Conservation (phyloP, 345 rosid species). For the Gynandropsis gynandra region DNA sequence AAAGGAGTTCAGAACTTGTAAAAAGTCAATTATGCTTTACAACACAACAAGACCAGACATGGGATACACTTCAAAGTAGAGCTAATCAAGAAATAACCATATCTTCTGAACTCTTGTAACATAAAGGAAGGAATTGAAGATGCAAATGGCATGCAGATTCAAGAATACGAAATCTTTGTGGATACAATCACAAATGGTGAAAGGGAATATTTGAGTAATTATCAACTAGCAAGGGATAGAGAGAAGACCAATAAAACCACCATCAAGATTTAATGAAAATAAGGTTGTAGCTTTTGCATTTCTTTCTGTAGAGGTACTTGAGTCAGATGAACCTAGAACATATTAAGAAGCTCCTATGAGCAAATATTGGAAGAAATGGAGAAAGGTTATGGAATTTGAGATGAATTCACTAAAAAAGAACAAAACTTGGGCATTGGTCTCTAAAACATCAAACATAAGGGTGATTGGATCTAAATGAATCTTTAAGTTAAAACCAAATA, state of each 20-base stretch:
- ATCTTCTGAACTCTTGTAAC: too few relatives aligned
- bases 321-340: not conserved
- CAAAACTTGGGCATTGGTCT: not conserved
- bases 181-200: too few relatives aligned
- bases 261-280: not conserved
- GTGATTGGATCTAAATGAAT: not conserved
- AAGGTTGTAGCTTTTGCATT: not conserved
- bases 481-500: not conserved
- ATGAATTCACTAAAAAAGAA: not conserved
- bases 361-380: not conserved
- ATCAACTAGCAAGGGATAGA: constrained; percentile 1
- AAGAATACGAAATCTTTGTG: too few relatives aligned
- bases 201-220: too few relatives aligned
- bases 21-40: too few relatives aligned
- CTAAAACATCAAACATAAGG: not conserved
- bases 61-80: too few relatives aligned
- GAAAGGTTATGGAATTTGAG: not conserved
- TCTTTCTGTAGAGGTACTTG: not conserved
- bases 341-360: constrained; percentile 1
- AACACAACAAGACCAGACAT: too few relatives aligned
- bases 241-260: not conserved
- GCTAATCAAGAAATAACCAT: too few relatives aligned
- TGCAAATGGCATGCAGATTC: too few relatives aligned
- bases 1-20: too few relatives aligned
- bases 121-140: too few relatives aligned